Conservation (phyloP, 1,139 yeast genomes). For the Yamadazyma mexicana region DNA sequence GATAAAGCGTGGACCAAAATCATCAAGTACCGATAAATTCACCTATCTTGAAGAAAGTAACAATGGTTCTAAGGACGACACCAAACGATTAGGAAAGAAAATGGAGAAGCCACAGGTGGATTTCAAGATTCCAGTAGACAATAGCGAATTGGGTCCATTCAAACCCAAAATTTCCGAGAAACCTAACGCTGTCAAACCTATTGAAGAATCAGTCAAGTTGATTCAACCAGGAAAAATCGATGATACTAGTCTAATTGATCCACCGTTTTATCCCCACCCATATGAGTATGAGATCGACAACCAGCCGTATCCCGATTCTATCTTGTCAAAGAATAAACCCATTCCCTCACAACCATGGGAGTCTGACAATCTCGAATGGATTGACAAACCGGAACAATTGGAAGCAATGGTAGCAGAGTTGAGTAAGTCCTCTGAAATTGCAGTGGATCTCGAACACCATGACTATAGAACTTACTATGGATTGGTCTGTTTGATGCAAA, state of each 20-base stretch:
- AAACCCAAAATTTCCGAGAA: constrained; percentile 68
- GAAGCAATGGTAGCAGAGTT: constrained; percentile 56
- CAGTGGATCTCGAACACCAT: constrained; percentile 97
- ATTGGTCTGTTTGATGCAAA: constrained; percentile 90
- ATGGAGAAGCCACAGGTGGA: constrained; percentile 71
- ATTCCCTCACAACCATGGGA: constrained; percentile 67
- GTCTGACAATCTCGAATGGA: constrained; percentile 64
- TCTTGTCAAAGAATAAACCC: constrained; percentile 50
- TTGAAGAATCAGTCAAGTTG: constrained; percentile 50
- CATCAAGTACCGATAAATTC: constrained; percentile 20
- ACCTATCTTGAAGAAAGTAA: constrained; percentile 53
- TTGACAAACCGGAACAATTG: constrained; percentile 58
- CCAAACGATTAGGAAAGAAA: constrained; percentile 43
- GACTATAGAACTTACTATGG: constrained; percentile 91
- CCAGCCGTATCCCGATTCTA: constrained; percentile 66
- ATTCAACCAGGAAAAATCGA: constrained; percentile 23
- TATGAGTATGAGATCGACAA: constrained; percentile 73
- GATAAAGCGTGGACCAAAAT: constrained; percentile 15
- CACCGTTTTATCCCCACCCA: constrained; percentile 77
- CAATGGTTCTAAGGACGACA: constrained; percentile 18
- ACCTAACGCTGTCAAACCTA: constrained; percentile 64
- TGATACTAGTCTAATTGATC: constrained; percentile 41
- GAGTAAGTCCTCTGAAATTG: constrained; percentile 58
- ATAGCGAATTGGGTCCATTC: constrained; percentile 70
- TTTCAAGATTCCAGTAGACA: constrained; percentile 64